Evolutionary conservation across 495 filamentous ascomycete species (phyloP), one percentile per base, ranked within the genome.

Genomic region (Hypomontagnella monticulosa): DNA sequence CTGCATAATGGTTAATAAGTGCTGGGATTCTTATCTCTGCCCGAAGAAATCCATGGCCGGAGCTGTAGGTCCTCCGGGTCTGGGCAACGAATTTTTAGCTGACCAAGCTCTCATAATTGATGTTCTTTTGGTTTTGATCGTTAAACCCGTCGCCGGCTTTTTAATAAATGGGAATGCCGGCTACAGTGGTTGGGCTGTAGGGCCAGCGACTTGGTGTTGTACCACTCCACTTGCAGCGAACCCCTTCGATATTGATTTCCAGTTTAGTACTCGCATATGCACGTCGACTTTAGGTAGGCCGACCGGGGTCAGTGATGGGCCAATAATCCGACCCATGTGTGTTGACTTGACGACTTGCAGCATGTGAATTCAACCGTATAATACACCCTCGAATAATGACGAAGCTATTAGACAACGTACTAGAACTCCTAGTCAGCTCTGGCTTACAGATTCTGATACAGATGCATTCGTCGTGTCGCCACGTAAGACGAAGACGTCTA

Each of bases 231-330:
- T 36, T 66, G 48, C 67, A 58, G 23, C 47, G 61, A 61, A 57
- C 66, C 58, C 65, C 44, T 42, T 63, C 54, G 53, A 68, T 61
- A 67, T 67, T 67, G 64, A 38, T 37, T 62, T 20, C 53, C 53
- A 30, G 57, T 55, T 61, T 57, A 6, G 63, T 55, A 40, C 43
- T 53, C 27, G 44, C 46, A 34, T 51, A 61, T 57, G 50, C 44
- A 50, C 42, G 49, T 55, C 36, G n/a, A 38, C 52, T 41, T 43
- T 12, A 57, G 41, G 27, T 43, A 52, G 38, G 23, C 61, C 38
- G 27, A 47, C 23, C 23, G 61, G 38, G 12, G 12, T 38, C 6
- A 4, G n/a, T 49, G 43, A 32, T 42, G 19, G 14, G 16, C 56
- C 56, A 66, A 66, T 66, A 43, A 43, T 32, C 20, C 12, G 10